phyloP scores from a whole-genome alignment of 805 yeast genomes.

The Naumovozyma baii region DNA sequence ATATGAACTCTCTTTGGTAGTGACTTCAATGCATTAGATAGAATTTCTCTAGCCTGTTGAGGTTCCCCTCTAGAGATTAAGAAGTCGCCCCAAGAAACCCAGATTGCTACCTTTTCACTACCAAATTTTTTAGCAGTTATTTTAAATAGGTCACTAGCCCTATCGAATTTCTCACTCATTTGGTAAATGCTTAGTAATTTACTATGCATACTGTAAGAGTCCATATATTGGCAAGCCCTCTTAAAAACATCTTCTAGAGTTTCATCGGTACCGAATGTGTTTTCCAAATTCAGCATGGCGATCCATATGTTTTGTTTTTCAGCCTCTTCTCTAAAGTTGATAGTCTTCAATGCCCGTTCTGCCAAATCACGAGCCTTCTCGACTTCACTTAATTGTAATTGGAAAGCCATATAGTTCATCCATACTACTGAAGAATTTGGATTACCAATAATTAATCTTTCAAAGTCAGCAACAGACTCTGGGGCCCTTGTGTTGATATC shows the following conservation, averaged over 20 bases:
- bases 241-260: constrained; percentile 71
- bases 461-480: constrained; percentile 85
- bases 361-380: constrained; percentile 93
- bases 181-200: constrained; percentile 67
- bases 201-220: constrained; percentile 69
- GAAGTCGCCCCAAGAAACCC: constrained; percentile 77
- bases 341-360: constrained; percentile 83
- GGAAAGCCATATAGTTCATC: constrained; percentile 99
- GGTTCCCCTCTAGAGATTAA: constrained; percentile 46
- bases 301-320: constrained; percentile 94
- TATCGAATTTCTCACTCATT: constrained; percentile 58
- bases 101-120: constrained; percentile 50
- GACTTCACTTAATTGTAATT: constrained; percentile 83
- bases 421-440: constrained; percentile 90
- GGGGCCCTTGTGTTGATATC: constrained; percentile 80
- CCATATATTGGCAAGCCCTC: constrained; percentile 86
- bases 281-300: constrained; percentile 87
- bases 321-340: constrained; percentile 81
- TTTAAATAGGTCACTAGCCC: constrained; percentile 62
- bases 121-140: constrained; percentile 74
- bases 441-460: constrained; percentile 80
- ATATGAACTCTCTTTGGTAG: constrained; percentile 66
- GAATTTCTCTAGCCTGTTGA: constrained; percentile 60
- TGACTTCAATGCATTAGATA: constrained; percentile 62
- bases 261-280: constrained; percentile 82